Evolutionary conservation across 495 filamentous ascomycete species (phyloP), one percentile per base, ranked within the genome.

Genomic region (Lichenothelia convexa): DNA sequence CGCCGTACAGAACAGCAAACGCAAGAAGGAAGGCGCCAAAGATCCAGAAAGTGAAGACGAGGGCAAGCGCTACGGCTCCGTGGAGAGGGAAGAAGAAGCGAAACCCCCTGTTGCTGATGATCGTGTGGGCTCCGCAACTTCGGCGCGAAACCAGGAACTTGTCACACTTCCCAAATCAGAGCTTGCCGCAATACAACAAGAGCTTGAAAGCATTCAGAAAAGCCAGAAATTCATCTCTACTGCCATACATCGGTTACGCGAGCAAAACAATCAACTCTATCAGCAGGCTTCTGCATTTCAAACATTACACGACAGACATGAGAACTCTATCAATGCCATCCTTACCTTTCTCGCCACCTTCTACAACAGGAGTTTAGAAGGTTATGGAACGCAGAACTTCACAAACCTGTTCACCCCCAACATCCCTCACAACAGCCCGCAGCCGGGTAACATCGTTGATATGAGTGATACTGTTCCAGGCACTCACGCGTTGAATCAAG

Each of bases 251-350:
- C 75, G 79, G 42, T 60, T 94, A 23, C 71, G 77, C 16, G 70
- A 79, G 46, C 83, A 94, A 44, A 85, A 95, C 55, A 73, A 80
- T 40, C 75, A 87, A 40, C 70, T 94, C 7, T 92, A 83, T 45
- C 75, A 84, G 24, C 89, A 95, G 54, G 84, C 87, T 0, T 65
- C 78, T 30, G 77, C 80, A 37, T 94, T 94, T 55, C 85, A 93
- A 52, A 77, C 73, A 21, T 70, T 89, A 50, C 89, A 97, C 48
- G 84, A 86, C 34, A 77, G 91, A 21, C 89, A 97, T 48, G 91
- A 97, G 53, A 93, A 84, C 47, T 93, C 85, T 7, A 97, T 97
- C 51, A 95, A 93, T 47, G 89, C 91, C 18, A 95, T 97, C 45
- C 64, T 97, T 12, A 93, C 84, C 21, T 97, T 95, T 54, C 68